Evolutionary conservation across 2,329 filamentous ascomycete genomes (phyloP), one percentile per base, ranked within the genome.

Genomic region (Alternaria angustiovoidea): DNA sequence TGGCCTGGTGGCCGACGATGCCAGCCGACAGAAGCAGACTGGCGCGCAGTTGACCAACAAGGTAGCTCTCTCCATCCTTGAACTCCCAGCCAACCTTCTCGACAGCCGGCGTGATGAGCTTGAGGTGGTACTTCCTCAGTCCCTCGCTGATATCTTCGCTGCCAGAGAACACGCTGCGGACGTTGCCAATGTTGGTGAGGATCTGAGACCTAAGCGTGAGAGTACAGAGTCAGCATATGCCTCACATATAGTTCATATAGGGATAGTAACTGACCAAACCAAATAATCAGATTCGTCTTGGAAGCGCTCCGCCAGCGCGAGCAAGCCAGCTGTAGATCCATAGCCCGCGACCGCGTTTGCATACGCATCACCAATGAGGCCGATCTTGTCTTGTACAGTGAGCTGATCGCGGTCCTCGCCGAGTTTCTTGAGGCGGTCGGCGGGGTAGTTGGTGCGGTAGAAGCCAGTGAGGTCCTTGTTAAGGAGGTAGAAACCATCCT

Each of bases 381-480:
- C 92, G 70, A 98, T 97, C 83, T 95, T 96, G 81, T 99, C 95
- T 76, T 94, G 88, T 6, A 91, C 89, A 64, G 86, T 91, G 24
- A 99, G 85, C 68, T 89, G 88, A 67, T 91, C 85, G 16, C 93
- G 89, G 69, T 92, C 89, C 54, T 88, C 86, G 59, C 92, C 91
- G 24, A 99, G 88, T 80, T 93, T 93, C 39, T 87, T 87, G 41
- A 99, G 86, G 48, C 94, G 89, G 64, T 88, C 84, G n/a, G 92
- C 89, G 5, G 95, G 93, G 75, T 98, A 96, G 80, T 96, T 97
- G 49, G 94, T 95, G 62, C 94, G 88, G 81, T 96, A 98, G 80
- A 91, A 97, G 26, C 93, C 94, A 52, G 90, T 93, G 59, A 94
- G 91, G 56, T 94, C 88, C 62, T 90, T 89, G 83, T 99, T 99